phyloP scores from a whole-genome alignment of 345 rosid species.

The Hirschfeldia incana region DNA sequence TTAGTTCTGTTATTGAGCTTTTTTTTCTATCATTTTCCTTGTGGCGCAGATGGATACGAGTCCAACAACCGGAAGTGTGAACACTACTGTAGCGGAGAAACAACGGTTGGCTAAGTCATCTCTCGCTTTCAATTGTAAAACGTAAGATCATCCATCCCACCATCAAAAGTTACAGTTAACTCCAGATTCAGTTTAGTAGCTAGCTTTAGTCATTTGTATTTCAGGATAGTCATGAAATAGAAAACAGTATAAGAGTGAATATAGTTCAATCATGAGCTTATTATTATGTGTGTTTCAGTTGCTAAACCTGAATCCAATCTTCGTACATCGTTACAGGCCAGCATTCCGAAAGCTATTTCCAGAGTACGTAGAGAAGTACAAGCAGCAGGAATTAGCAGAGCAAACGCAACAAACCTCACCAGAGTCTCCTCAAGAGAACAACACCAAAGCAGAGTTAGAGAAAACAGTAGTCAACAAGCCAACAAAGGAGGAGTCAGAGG shows the following conservation, averaged over 20 bases:
- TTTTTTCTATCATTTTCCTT: background rate
- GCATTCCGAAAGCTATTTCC: constrained; percentile 91
- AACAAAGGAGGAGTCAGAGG: constrained; percentile 35
- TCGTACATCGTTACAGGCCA: constrained; percentile 49
- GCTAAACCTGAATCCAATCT: constrained; percentile 10
- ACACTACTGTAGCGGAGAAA: constrained; percentile 75
- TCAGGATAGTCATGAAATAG: background rate
- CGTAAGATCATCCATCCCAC: constrained; percentile 53
- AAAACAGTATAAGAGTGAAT: background rate
- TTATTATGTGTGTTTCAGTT: background rate
- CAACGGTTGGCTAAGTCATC: constrained; percentile 86
- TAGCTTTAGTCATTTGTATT: background rate
- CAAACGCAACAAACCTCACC: constrained; percentile 47
- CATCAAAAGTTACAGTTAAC: background rate
- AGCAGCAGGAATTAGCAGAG: constrained; percentile 61
- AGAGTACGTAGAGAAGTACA: constrained; percentile 79
- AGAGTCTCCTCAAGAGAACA: constrained; percentile 48
- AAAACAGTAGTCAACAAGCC: constrained; percentile 33
- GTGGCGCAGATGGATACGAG: constrained; percentile 82
- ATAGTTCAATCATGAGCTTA: background rate
- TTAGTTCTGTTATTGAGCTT: background rate
- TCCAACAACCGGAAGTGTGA: constrained; percentile 97
- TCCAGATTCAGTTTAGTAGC: background rate
- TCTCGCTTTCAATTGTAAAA: constrained; percentile 91
- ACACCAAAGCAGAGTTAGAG: constrained; percentile 34